Percentiles rank a stretch among this genome's conserved stretches.
Conservation (phyloP, 495 filamentous ascomycete genomes). For the Platismatia glauca region DNA sequence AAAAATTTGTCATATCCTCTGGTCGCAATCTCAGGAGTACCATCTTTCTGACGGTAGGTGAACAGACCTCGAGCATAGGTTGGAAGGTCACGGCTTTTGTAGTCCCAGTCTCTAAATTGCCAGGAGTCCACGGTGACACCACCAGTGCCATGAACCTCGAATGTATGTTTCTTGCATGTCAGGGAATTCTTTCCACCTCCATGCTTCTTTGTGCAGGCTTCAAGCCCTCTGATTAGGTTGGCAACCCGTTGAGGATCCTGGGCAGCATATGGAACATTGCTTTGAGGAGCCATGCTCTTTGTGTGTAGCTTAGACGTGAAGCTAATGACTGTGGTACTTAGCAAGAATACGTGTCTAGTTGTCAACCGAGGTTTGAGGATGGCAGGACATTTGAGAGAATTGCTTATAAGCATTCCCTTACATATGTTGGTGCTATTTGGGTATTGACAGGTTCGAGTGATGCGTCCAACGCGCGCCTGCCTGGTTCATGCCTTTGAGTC, state of each 20-base stretch:
- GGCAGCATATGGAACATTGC: conserved; percentile 41
- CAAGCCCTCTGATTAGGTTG: conserved; percentile 48
- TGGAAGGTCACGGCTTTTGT: conserved; percentile 74
- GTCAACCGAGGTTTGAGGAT: not conserved
- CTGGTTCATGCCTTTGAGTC: not conserved
- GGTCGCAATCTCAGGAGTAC: conserved; percentile 63
- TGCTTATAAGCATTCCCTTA: not conserved
- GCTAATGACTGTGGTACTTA: not conserved
- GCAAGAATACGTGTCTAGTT: not conserved
- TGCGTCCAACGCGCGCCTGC: not conserved
- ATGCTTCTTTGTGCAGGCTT: conserved; percentile 42
- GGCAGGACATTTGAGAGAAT: not conserved
- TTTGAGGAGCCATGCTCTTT: conserved; percentile 7
- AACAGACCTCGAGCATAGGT: conserved; percentile 91
- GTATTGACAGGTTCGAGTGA: not conserved
- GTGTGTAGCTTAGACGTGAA: not conserved
- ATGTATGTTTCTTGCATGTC: conserved; percentile 67
- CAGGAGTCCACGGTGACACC: conserved; percentile 72
- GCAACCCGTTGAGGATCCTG: conserved; percentile 58
- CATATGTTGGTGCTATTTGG: not conserved
- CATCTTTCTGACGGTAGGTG: conserved; percentile 55
- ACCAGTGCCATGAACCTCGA: conserved; percentile 50
- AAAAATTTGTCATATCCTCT: conserved; percentile 99
- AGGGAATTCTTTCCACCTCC: conserved; percentile 42
- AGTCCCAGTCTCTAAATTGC: conserved; percentile 90